Conservation (phyloP, 163 green algal genomes). For the Volvox carteri region DNA sequence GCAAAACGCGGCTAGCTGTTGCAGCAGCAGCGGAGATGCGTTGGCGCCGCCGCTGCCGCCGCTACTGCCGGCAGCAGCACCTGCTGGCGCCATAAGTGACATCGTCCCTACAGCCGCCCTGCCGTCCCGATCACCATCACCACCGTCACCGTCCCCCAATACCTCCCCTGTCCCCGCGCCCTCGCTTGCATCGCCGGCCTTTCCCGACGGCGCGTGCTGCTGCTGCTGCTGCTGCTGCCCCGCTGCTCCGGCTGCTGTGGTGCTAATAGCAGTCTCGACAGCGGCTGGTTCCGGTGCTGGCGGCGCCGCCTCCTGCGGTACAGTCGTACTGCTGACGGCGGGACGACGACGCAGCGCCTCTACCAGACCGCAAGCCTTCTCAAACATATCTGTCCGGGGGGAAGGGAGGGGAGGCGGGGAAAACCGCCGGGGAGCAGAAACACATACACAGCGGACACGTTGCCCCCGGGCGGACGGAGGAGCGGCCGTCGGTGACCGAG, state of each 20-base stretch:
- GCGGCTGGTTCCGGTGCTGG: background rate
- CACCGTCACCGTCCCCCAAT: background rate
- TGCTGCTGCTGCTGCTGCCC: background rate
- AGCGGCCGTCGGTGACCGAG: too few relatives aligned
- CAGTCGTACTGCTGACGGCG: background rate
- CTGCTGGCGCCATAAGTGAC: background rate
- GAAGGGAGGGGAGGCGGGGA: background rate
- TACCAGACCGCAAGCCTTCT: slow-evolving; percentile 10
- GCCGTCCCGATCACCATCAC: background rate
- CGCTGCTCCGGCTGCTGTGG: background rate
- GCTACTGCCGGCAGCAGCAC: background rate
- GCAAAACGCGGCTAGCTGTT: slow-evolving; percentile 22
- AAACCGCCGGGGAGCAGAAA: background rate
- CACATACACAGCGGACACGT: too few relatives aligned
- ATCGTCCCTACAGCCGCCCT: background rate
- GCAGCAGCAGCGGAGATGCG: slow-evolving; percentile 15
- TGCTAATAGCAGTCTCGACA: too few relatives aligned
- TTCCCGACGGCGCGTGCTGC: background rate
- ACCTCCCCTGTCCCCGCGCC: background rate
- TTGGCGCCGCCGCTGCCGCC: background rate
- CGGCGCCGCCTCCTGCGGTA: too few relatives aligned
- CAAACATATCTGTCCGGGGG: slow-evolving; percentile 10
- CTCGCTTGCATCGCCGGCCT: too few relatives aligned
- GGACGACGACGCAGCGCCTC: background rate
- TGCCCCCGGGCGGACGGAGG: too few relatives aligned